Conservation (phyloP, 169 alveolate species). For the Theileria parva region DNA sequence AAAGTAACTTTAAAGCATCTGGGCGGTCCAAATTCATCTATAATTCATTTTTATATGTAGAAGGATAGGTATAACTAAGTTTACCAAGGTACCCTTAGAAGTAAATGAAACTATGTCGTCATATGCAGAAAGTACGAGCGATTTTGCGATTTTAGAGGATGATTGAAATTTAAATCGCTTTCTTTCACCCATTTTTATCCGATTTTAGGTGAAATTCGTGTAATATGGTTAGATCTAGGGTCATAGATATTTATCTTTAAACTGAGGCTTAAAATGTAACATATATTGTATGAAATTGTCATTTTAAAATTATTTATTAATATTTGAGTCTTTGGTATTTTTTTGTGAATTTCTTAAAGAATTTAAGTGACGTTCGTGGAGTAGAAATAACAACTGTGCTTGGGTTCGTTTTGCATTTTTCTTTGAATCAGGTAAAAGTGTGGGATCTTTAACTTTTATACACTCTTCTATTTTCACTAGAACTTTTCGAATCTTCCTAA, state of each 20-base stretch:
- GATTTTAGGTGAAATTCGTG: background rate
- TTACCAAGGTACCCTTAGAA: constrained; percentile 23
- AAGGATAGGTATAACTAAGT: background rate
- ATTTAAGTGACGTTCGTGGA: constrained; percentile 62
- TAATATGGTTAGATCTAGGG: background rate
- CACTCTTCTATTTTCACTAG: constrained; percentile 48
- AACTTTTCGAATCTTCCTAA: constrained; percentile 58
- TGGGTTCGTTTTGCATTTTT: constrained; percentile 55
- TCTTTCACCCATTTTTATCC: constrained; percentile 38
- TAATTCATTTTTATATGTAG: background rate
- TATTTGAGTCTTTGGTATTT: background rate
- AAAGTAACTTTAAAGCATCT: constrained; percentile 37
- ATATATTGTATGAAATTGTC: constrained; percentile 7
- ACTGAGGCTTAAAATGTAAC: background rate
- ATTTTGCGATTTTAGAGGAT: constrained; percentile 60
- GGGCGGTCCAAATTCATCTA: constrained; percentile 29
- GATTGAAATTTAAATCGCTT: constrained; percentile 56
- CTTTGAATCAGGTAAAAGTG: constrained; percentile 48
- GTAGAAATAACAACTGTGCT: constrained; percentile 55
- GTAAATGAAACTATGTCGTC: constrained; percentile 39
- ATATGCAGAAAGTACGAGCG: constrained; percentile 30
- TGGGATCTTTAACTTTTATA: constrained; percentile 52
- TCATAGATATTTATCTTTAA: background rate
- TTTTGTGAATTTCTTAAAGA: constrained; percentile 46
- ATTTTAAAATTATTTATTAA: background rate